phyloP scores from a whole-genome alignment of 2,329 filamentous ascomycete species.

The Fusarium guadeloupense region DNA sequence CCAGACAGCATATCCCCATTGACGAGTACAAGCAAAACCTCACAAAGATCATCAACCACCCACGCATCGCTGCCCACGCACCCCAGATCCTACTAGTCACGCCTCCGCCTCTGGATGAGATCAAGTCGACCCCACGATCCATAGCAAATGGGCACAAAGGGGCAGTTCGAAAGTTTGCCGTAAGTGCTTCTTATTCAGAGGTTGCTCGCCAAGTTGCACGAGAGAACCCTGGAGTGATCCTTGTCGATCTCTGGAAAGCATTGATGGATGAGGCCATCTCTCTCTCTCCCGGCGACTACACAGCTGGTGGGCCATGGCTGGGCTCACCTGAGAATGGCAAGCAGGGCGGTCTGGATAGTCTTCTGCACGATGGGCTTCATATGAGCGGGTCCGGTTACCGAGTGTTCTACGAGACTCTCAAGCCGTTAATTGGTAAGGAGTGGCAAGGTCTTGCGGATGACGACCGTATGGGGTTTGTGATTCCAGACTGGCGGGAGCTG shows the following conservation, averaged over 20 bases:
- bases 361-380: conserved; percentile 68
- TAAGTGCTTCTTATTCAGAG: conserved; percentile 66
- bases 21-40: conserved; percentile 79
- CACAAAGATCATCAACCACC: conserved; percentile 75
- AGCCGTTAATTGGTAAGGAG: conserved; percentile 58
- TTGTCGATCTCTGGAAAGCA: conserved; percentile 82
- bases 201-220: conserved; percentile 73
- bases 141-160: conserved; percentile 56
- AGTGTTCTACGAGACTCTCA: conserved; percentile 60
- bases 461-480: conserved; percentile 53
- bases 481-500: conserved; percentile 59
- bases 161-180: conserved; percentile 56
- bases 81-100: conserved; percentile 81
- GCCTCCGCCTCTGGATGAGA: conserved; percentile 84
- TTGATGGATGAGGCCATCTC: conserved; percentile 76
- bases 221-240: conserved; percentile 70
- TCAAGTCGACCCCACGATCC: conserved; percentile 65
- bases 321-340: conserved; percentile 61
- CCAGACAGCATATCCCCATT: conserved; percentile 81
- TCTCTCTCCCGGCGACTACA: conserved; percentile 66
- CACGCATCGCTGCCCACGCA: conserved; percentile 72
- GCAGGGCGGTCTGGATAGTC: conserved; percentile 59
- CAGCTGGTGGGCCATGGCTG: conserved; percentile 57
- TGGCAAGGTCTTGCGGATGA: conserved; percentile 50
- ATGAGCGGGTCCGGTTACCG: conserved; percentile 63